phyloP scores from a whole-genome alignment of 495 filamentous ascomycete species.

The Penicillium manginii region DNA sequence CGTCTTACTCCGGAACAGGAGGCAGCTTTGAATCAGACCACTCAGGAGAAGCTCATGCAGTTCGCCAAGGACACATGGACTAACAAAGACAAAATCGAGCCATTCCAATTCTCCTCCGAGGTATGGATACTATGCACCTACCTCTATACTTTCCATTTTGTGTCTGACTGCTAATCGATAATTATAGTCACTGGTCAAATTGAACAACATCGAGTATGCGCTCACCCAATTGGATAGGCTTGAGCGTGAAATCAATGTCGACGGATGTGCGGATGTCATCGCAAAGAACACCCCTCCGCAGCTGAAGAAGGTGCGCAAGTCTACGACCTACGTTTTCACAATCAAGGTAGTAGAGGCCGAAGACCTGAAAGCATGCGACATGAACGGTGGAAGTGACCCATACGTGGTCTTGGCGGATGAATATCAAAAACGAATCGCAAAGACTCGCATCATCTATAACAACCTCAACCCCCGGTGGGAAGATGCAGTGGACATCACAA shows the following conservation, averaged over 20 bases:
- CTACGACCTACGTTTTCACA: slow-evolving; percentile 91
- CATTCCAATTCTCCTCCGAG: slow-evolving; percentile 96
- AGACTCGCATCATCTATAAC: slow-evolving; percentile 89
- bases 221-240: slow-evolving; percentile 87
- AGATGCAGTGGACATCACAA: slow-evolving; percentile 94
- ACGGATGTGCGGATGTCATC: slow-evolving; percentile 85
- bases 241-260: slow-evolving; percentile 89
- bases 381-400: slow-evolving; percentile 91
- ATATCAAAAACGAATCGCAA: slow-evolving; percentile 95
- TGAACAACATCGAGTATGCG: slow-evolving; percentile 97
- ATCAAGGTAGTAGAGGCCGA: slow-evolving; percentile 99
- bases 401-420: slow-evolving; percentile 98
- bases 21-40: slow-evolving; percentile 71
- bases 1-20: slow-evolving; percentile 85
- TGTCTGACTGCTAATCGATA: slow-evolving; percentile 17
- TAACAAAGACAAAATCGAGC: slow-evolving; percentile 91
- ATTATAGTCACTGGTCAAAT: slow-evolving; percentile 86
- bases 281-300: slow-evolving; percentile 63
- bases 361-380: slow-evolving; percentile 95
- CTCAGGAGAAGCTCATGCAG: slow-evolving; percentile 89
- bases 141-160: background rate
- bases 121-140: slow-evolving; percentile 43
- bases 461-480: slow-evolving; percentile 98
- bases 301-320: slow-evolving; percentile 58
- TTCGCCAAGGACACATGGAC: slow-evolving; percentile 95